A percentile compares a stretch with the other conserved stretches of the same genome.
phyloP scores from a whole-genome alignment of 1,139 yeast genomes.

The Geotrichum histeridarum region DNA sequence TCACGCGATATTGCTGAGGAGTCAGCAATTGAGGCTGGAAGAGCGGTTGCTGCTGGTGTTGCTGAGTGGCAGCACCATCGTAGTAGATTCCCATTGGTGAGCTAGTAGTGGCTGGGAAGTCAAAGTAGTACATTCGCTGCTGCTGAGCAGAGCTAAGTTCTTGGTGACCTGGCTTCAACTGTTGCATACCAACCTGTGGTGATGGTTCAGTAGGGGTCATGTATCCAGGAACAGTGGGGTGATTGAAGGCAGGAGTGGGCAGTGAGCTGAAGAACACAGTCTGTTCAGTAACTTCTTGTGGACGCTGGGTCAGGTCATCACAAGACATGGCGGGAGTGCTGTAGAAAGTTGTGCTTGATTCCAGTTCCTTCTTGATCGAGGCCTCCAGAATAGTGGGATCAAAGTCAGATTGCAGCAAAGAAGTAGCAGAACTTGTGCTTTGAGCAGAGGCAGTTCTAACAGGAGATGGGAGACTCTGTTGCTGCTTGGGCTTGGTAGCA shows the following conservation, averaged over 20 bases:
- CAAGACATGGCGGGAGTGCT: constrained; percentile 5
- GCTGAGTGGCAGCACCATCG: neutral
- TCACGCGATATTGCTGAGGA: constrained; percentile 6
- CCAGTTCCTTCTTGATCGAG: constrained; percentile 5
- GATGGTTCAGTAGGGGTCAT: constrained; percentile 12
- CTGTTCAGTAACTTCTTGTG: neutral
- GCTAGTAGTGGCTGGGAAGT: neutral
- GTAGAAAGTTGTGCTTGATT: neutral
- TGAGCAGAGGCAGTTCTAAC: neutral
- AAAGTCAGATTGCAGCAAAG: neutral
- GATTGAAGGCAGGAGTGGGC: constrained; percentile 6
- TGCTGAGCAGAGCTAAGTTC: constrained; percentile 5
- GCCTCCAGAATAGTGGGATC: constrained; percentile 5
- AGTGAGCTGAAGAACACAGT: constrained; percentile 5
- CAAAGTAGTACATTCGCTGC: constrained; percentile 3
- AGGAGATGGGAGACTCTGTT: neutral
- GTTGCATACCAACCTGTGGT: neutral
- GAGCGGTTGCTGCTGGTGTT: neutral
- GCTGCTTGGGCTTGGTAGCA: neutral
- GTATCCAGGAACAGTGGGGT: constrained; percentile 5
- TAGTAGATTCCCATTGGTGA: constrained; percentile 1
- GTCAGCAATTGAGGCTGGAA: constrained; percentile 9
- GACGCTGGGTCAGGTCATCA: neutral
- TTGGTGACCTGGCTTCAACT: too few relatives aligned
- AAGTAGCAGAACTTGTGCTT: neutral